Conservation (phyloP, 257 asterid genomes). For the Lycium barbarum region DNA sequence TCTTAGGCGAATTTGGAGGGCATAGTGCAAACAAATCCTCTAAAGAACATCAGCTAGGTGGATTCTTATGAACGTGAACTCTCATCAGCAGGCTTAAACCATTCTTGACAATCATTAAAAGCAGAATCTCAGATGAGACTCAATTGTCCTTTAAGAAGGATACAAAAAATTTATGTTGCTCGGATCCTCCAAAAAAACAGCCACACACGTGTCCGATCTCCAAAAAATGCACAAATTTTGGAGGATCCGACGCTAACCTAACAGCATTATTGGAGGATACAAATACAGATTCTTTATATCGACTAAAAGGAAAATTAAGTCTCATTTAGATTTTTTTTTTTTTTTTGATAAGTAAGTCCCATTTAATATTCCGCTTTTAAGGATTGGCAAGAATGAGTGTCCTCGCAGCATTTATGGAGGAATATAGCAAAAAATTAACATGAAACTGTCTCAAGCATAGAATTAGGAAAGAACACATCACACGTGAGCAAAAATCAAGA, state of each 20-base stretch:
- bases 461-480: not conserved
- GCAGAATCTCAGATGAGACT: not conserved
- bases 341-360: no score
- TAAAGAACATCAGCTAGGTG: not conserved
- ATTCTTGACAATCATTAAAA: slow-evolving; percentile 2
- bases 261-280: not conserved
- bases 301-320: not conserved
- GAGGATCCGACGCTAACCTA: not conserved
- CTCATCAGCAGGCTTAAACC: not conserved
- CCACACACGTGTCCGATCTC: not conserved
- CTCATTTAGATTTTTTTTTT: no score
- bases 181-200: not conserved
- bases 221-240: not conserved
- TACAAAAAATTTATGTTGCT: not conserved
- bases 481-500: not conserved
- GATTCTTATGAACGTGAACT: not conserved
- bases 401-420: not conserved
- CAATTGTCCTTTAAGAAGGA: not conserved
- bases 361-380: not conserved
- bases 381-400: slow-evolving; percentile 4
- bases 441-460: not conserved
- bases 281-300: not conserved
- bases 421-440: not conserved
- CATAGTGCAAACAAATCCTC: not conserved
- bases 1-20: not conserved